Percentiles rank a stretch among this genome's conserved stretches.
phyloP scores from a whole-genome alignment of 805 yeast species.

The Torulaspora quercuum region DNA sequence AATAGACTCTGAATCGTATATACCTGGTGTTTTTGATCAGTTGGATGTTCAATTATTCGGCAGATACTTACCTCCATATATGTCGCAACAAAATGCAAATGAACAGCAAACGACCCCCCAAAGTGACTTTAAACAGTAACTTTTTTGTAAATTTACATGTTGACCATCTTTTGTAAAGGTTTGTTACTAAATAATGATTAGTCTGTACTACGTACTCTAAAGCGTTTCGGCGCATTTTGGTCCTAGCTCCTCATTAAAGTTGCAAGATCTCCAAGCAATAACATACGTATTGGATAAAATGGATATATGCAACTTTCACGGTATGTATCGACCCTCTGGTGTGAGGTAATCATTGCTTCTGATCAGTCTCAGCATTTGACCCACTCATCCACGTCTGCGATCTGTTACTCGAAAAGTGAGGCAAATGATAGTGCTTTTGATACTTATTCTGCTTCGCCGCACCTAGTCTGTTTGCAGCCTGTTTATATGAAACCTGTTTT shows the following conservation, averaged over 20 bases:
- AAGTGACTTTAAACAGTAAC: conserved; percentile 5
- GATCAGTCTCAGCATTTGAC: conserved; percentile 7
- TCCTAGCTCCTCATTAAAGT: too few relatives aligned
- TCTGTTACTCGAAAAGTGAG: conserved; percentile 24
- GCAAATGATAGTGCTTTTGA: conserved; percentile 29
- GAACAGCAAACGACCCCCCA: conserved; percentile 9
- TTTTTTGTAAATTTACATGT: too few relatives aligned
- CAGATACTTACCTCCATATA: conserved; percentile 76
- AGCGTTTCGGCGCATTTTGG: too few relatives aligned
- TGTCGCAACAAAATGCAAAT: conserved; percentile 40
- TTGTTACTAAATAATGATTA: too few relatives aligned
- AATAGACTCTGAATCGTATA: conserved; percentile 32
- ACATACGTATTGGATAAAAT: too few relatives aligned
- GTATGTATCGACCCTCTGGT: too few relatives aligned
- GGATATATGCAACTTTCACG: too few relatives aligned
- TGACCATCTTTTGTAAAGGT: too few relatives aligned
- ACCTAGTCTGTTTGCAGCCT: conserved; percentile 5
- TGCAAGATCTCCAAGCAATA: too few relatives aligned
- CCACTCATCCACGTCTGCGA: conserved; percentile 9
- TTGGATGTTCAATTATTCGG: conserved; percentile 85
- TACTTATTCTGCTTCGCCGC: conserved; percentile 7
- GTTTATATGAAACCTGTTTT: conserved; percentile 3
- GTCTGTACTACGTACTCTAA: too few relatives aligned
- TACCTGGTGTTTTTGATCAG: conserved; percentile 82
- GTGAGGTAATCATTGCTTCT: too few relatives aligned